Conservation (phyloP, 2,329 filamentous ascomycete genomes). For the Aspergillus sp. region DNA sequence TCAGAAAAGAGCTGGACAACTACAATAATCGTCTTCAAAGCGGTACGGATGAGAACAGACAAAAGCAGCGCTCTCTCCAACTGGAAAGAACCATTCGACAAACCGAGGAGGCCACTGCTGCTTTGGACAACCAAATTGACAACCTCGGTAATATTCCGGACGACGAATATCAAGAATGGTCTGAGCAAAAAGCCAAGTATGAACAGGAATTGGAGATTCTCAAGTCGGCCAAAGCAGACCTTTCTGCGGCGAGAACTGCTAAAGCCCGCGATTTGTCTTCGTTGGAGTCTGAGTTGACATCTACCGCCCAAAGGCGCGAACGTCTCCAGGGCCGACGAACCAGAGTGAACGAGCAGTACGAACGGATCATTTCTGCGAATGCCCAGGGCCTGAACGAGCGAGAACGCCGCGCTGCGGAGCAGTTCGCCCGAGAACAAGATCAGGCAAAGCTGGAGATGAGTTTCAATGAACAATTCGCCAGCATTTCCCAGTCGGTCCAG, state of each 20-base stretch:
- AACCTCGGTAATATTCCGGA: slow-evolving; percentile 58
- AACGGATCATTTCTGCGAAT: slow-evolving; percentile 59
- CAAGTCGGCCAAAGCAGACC: slow-evolving; percentile 51
- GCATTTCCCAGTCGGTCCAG: slow-evolving; percentile 43
- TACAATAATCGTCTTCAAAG: slow-evolving; percentile 59
- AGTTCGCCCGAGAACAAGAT: slow-evolving; percentile 47
- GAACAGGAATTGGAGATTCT: slow-evolving; percentile 55
- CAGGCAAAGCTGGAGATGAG: slow-evolving; percentile 44
- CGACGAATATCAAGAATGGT: slow-evolving; percentile 55
- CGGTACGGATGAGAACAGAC: slow-evolving; percentile 61
- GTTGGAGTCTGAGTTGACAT: slow-evolving; percentile 54
- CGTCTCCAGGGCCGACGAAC: slow-evolving; percentile 58
- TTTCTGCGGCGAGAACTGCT: slow-evolving; percentile 51
- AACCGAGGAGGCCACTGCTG: slow-evolving; percentile 61
- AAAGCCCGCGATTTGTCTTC: slow-evolving; percentile 53
- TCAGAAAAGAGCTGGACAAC: slow-evolving; percentile 62
- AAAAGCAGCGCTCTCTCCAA: slow-evolving; percentile 62
- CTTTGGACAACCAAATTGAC: slow-evolving; percentile 55
- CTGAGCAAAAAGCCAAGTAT: slow-evolving; percentile 54
- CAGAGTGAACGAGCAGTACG: slow-evolving; percentile 62
- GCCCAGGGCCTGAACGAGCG: slow-evolving; percentile 57
- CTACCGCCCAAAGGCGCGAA: slow-evolving; percentile 57
- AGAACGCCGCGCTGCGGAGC: slow-evolving; percentile 50
- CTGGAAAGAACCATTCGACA: slow-evolving; percentile 63
- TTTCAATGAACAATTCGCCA: slow-evolving; percentile 44